Evolutionary conservation across 2,329 filamentous ascomycete species (phyloP), one percentile per base, ranked within the genome.

Genomic region (Phyllosticta citribraziliensis): DNA sequence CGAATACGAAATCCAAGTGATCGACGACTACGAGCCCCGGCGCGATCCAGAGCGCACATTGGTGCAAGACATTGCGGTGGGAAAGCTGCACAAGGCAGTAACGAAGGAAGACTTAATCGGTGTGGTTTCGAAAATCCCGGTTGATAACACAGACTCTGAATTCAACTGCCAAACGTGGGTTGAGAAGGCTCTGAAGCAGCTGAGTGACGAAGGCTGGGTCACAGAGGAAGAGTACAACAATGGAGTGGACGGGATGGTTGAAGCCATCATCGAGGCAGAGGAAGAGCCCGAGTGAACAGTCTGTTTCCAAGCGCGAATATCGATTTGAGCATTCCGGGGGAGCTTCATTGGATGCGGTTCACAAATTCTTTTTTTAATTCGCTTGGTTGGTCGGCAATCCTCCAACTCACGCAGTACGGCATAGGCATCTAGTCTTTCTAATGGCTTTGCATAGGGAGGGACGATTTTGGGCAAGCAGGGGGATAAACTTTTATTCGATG

Each of bases 131-230:
- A 20, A 6, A 17, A 52, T 60, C 33, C 52, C 58, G 2, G 55
- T 60, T 11, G 58, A 60, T 6, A 60, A 60, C 20, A 22, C 20
- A 12, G 58, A 60, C 35, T 40, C 52, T 22, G 58, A 60, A 47
- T 60, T 60, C 58, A 60, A 60, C 35, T 60, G 58, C 52, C 58
- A 60, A 27, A 47, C 58, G 24, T 60, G 58, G 58, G 52, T 55
- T 14, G 58, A 60, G 35, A 60, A 60, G 40, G 33, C 27, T 22
- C 27, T 60, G 52, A 35, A 53, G n/a, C 24, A 50, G 35, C 35
- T 60, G 52, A 52, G 58, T 33, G 24, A 33, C 8, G 14, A 30
- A 14, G 58, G 51, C 19, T 60, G 58, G 58, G 17, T 60, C 35
- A 60, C 52, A 35, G 52, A 51, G 17, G 52, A 60, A 22, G 58